Evolutionary conservation across 129 eudicot species (phyloP).

Genomic region (Logfia minima): DNA sequence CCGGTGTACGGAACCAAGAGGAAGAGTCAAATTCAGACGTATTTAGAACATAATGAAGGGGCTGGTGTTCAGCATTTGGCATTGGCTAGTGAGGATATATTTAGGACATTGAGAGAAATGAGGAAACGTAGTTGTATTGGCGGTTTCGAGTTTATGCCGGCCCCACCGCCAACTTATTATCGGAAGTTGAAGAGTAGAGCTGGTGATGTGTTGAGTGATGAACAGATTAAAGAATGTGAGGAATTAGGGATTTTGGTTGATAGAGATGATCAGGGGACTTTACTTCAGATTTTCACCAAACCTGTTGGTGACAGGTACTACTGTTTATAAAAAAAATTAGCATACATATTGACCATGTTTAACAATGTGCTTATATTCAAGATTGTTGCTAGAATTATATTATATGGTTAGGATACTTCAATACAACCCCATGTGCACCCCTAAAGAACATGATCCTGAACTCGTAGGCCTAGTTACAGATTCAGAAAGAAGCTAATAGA

Average conservation of each 20-base stretch:
- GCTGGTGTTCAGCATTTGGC: conserved; percentile 97
- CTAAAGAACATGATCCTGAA: background rate
- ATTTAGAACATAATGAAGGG: conserved; percentile 89
- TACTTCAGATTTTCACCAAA: conserved; percentile 93
- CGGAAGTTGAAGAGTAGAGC: conserved; percentile 67
- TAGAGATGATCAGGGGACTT: conserved; percentile 94
- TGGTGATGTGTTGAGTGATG: conserved; percentile 78
- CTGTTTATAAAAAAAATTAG: no score
- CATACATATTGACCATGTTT: background rate
- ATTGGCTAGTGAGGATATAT: conserved; percentile 63
- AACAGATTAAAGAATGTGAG: conserved; percentile 87
- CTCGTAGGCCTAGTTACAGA: background rate
- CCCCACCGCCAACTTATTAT: conserved; percentile 94
- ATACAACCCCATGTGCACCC: conserved; percentile 2
- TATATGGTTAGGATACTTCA: background rate
- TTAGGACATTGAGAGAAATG: conserved; percentile 87
- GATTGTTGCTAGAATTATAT: background rate
- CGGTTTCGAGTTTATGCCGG: conserved; percentile 97
- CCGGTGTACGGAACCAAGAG: conserved; percentile 87
- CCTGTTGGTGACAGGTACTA: conserved; percentile 94
- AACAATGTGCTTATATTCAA: background rate
- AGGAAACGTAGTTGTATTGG: conserved; percentile 76
- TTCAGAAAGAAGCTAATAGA: background rate
- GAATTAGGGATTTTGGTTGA: conserved; percentile 93
- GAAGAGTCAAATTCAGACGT: conserved; percentile 94